A percentile compares a stretch with the other conserved stretches of the same genome.
Conservation (phyloP, 2,329 filamentous ascomycete genomes). For the Periconia macrospinosa region DNA sequence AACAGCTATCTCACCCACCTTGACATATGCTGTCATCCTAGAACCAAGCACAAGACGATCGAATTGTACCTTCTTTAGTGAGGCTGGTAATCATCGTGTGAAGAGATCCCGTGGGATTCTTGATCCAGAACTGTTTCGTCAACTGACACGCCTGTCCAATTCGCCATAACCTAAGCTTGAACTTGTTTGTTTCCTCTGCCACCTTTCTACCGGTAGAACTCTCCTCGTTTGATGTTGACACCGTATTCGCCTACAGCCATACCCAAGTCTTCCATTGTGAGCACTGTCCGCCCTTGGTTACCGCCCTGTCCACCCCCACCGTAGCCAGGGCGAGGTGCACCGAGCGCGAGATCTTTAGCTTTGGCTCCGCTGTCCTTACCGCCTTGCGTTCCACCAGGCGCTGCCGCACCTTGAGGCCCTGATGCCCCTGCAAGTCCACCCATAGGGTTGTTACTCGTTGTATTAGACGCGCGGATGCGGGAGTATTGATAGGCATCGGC, state of each 20-base stretch:
- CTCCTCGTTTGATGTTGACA: constrained; percentile 94
- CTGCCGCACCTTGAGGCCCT: constrained; percentile 64
- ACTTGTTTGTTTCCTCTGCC: neutral
- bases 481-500: constrained; percentile 98
- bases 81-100: neutral
- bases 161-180: neutral
- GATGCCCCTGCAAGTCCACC: constrained; percentile 70
- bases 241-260: constrained; percentile 99
- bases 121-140: neutral
- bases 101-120: neutral
- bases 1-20: neutral
- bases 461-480: constrained; percentile 90
- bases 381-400: constrained; percentile 57
- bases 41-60: neutral
- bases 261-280: constrained; percentile 98
- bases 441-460: constrained; percentile 88
- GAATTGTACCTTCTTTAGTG: neutral
- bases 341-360: constrained; percentile 52
- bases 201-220: constrained; percentile 80
- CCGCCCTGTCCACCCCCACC: constrained; percentile 85
- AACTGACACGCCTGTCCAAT: neutral
- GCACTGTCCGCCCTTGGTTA: constrained; percentile 85
- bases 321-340: constrained; percentile 56
- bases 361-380: constrained; percentile 46
- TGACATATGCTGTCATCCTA: neutral